A percentile compares a stretch with the other conserved stretches of the same genome.
These are phyloP conservation scores for Tephrocybe sp. DNA, from an alignment of 768 basidiomycete species.

Conservation along the genomic window DNA sequence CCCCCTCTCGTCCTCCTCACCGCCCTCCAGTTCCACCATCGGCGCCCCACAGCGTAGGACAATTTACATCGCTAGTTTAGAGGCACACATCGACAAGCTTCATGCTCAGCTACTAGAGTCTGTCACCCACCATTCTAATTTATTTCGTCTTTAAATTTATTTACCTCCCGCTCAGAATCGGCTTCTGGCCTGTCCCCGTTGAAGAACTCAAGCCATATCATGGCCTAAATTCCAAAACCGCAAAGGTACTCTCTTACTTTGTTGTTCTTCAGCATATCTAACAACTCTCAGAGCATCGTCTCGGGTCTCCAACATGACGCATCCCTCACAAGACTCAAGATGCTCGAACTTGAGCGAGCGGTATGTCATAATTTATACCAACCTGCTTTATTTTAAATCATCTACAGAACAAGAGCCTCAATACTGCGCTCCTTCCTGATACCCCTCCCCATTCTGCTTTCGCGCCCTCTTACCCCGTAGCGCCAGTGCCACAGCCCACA, in stretches of 20 bases:
- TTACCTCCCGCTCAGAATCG: conserved; percentile 29
- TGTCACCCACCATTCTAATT: conserved; percentile 5
- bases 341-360: conserved; percentile 69
- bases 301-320: conserved; percentile 69
- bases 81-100: conserved; percentile 69
- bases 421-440: conserved; percentile 15
- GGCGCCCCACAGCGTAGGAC: conserved; percentile 68
- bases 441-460: conserved; percentile 1
- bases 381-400: background rate
- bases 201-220: conserved; percentile 61
- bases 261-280: background rate
- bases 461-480: background rate
- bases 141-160: conserved; percentile 1
- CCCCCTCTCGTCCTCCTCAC: conserved; percentile 1
- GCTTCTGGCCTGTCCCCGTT: conserved; percentile 56
- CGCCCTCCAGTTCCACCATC: conserved; percentile 52
- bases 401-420: conserved; percentile 30
- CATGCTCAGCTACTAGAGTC: conserved; percentile 56
- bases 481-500: background rate
- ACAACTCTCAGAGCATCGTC: conserved; percentile 61
- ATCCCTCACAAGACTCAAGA: conserved; percentile 55
- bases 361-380: conserved; percentile 38
- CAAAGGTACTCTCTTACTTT: conserved; percentile 47
- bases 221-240: conserved; percentile 75
- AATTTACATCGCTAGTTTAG: conserved; percentile 72